These are phyloP conservation scores for Colletotrichum sojae DNA, from an alignment of 2,329 filamentous ascomycete genomes.

Conservation along the genomic window DNA sequence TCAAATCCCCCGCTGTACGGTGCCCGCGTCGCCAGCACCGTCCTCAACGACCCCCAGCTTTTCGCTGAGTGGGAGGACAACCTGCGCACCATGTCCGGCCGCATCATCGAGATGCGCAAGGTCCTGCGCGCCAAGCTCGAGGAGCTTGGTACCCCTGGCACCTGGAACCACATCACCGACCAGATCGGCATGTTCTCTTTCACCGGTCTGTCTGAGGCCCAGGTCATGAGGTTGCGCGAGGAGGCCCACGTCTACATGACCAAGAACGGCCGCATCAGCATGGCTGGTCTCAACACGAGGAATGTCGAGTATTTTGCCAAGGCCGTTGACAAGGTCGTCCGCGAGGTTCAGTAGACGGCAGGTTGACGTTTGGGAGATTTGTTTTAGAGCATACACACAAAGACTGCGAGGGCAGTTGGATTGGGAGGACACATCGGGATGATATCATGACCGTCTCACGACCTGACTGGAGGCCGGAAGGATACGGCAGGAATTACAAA, in stretches of 20 bases:
- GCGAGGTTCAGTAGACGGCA: constrained; percentile 56
- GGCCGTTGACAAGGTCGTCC: constrained; percentile 88
- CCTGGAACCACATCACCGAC: constrained; percentile 97
- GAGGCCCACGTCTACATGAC: constrained; percentile 90
- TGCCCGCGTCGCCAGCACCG: constrained; percentile 85
- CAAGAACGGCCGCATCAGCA: constrained; percentile 97
- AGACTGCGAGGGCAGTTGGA: neutral
- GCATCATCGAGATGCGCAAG: constrained; percentile 93
- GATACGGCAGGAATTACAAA: constrained; percentile 24
- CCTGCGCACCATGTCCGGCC: constrained; percentile 91
- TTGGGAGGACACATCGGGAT: constrained; percentile 1
- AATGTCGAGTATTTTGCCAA: constrained; percentile 96
- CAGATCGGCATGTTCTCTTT: constrained; percentile 99
- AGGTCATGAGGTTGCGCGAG: constrained; percentile 79
- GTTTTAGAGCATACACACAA: neutral
- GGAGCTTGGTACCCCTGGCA: constrained; percentile 86
- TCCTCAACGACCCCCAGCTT: constrained; percentile 86
- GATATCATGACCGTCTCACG: constrained; percentile 16
- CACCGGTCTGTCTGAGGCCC: constrained; percentile 81
- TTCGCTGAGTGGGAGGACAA: constrained; percentile 96
- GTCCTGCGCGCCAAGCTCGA: constrained; percentile 85
- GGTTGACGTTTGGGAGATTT: neutral
- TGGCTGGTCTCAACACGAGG: constrained; percentile 94
- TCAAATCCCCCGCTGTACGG: constrained; percentile 97
- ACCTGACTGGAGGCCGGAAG: constrained; percentile 13